Base-by-base conservation (phyloP, 179 eudicot species). In the Silene coronaria region DNA sequence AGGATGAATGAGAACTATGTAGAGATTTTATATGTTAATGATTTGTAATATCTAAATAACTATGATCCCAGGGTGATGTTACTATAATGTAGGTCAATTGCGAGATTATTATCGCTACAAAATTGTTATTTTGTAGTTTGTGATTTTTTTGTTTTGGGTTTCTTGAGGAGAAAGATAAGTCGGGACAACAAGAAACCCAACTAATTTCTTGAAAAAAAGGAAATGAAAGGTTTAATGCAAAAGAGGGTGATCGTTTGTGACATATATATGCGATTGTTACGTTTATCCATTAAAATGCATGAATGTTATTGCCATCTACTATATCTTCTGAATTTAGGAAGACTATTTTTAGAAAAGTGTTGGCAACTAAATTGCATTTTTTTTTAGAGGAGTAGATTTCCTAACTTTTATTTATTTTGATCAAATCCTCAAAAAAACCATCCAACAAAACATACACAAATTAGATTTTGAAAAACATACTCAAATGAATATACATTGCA, bases 151-250 rank as follows among this genome's bases (percentile, higher is more conserved):
- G 30, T 53, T 22, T 19, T 58, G 16, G 59, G 36, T 2, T 53
- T 66, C 30, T 67, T 38, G 42, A 32, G 22, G 69, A 55, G 34
- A 78, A 36, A 36, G 55, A 66, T 45, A 26, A 42, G 70, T 28
- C 53, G 70, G 67, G 74, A 59, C 69, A 34, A 57, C 67, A 71
- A 70, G 38, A 62, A 55, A 11, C 46, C 63, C 36, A 72, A 53
- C 80, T 45, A 76, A 57, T 17, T 28, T 48, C 57, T 27, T 23
- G 60, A 27, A 42, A 72, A 46, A 61, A 38, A 10, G 13, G 27
- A 21, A 6, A 62, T 34, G 28, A 65, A 21, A 21, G 46, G 23
- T 60, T 64, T 55, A 72, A 51, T 53, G 73, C 23, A 73, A 78
- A 22, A 4, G 13, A 58, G 6, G n/a, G 13, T n/a, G 21, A 11